These are phyloP conservation scores for Phytophthora chlamydospora DNA, from an alignment of 352 stramenopile species.

Conservation along the genomic window DNA sequence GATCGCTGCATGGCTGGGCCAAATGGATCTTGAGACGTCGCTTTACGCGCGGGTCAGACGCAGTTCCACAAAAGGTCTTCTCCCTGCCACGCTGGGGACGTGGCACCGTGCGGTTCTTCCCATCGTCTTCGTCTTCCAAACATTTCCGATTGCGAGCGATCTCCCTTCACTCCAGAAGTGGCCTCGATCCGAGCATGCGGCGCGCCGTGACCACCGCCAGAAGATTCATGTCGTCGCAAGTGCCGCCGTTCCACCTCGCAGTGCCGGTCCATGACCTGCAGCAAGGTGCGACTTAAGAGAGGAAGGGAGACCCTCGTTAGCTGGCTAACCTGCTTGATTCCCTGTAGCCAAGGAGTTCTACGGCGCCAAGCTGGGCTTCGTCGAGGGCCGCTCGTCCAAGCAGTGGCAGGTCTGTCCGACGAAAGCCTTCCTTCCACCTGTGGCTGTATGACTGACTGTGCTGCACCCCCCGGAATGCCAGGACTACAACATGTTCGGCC, in stretches of 20 bases:
- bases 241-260: conserved; percentile 89
- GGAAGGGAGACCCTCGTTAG: background rate
- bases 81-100: too few relatives aligned
- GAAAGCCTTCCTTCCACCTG: background rate
- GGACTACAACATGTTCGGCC: conserved; percentile 91
- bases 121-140: conserved; percentile 26
- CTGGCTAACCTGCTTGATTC: background rate
- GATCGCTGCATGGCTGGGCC: conserved; percentile 19
- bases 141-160: conserved; percentile 5
- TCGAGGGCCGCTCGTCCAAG: conserved; percentile 90
- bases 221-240: conserved; percentile 40
- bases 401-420: conserved; percentile 89
- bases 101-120: conserved; percentile 8
- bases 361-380: conserved; percentile 89
- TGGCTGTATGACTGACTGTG: conserved; percentile 1
- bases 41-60: background rate
- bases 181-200: conserved; percentile 24
- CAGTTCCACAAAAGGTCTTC: too few relatives aligned
- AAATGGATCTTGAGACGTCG: conserved; percentile 17
- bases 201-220: conserved; percentile 20
- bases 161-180: conserved; percentile 14
- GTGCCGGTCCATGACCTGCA: conserved; percentile 96
- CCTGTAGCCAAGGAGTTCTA: conserved; percentile 93
- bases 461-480: conserved; percentile 43
- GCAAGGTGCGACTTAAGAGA: conserved; percentile 43